A percentile compares a stretch with the other conserved stretches of the same genome.
phyloP scores from a whole-genome alignment of 2,329 filamentous ascomycete species.

The Colletotrichum aenigma region DNA sequence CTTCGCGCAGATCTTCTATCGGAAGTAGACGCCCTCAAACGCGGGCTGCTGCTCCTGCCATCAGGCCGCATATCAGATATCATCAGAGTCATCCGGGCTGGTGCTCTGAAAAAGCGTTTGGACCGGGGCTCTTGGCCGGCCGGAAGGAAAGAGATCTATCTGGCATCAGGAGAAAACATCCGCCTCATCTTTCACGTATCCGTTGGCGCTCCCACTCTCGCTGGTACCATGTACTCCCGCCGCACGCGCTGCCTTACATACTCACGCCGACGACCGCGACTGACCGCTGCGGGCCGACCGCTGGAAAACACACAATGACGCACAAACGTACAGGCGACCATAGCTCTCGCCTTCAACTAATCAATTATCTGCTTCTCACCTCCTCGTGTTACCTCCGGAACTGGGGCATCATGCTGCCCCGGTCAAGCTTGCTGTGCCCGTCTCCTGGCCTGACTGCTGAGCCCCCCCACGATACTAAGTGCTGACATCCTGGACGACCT shows the following conservation, averaged over 20 bases:
- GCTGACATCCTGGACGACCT: background rate
- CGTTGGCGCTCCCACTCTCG: background rate
- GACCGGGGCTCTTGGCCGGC: background rate
- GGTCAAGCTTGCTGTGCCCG: background rate
- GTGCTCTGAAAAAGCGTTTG: background rate
- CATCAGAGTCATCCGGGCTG: background rate
- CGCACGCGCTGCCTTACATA: background rate
- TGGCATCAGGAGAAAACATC: background rate
- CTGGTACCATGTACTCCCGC: background rate
- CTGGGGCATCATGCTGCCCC: background rate
- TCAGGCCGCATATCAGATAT: slow-evolving; percentile 3
- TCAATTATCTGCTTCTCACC: slow-evolving; percentile 3
- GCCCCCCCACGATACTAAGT: background rate
- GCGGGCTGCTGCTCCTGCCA: background rate
- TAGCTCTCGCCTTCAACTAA: slow-evolving; percentile 14
- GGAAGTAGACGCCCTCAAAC: slow-evolving; percentile 44
- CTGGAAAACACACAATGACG: slow-evolving; percentile 1
- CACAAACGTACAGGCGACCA: slow-evolving; percentile 12
- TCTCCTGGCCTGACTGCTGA: background rate
- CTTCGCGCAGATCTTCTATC: slow-evolving; percentile 56
- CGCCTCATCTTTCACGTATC: background rate
- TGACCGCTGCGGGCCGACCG: slow-evolving; percentile 4
- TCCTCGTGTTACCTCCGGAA: slow-evolving; percentile 2
- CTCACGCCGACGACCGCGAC: background rate
- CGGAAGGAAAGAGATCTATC: background rate